Evolutionary conservation across 2,329 filamentous ascomycete genomes (phyloP), one percentile per base, ranked within the genome.

Genomic region (Aschersonia sp.): DNA sequence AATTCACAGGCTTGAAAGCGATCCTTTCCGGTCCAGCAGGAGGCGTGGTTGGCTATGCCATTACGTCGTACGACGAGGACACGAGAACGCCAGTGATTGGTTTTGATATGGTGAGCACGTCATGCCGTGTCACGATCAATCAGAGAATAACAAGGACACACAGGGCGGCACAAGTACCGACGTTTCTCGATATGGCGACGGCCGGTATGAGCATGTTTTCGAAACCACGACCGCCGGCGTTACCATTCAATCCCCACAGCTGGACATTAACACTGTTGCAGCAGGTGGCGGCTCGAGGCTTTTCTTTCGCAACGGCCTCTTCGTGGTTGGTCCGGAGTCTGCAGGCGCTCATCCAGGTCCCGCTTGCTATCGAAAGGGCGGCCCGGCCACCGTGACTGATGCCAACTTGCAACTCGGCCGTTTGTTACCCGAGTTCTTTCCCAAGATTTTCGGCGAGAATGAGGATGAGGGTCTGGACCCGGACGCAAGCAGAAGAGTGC

Each of bases 241-340:
- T 1, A 82, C 83, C 1, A 86, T 89, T 9, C 84, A 88, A 52
- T 83, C 79, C 1, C 84, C 85, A 0, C 84, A 89, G 58, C 72
- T 89, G 1, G 84, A 89, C 55, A 88, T 90, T 59, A 86, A 87
- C 59, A 90, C 85, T 1, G 83, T 88, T 5, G 84, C 84, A 30
- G 83, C 84, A 6, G 83, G 84, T 14, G 84, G 84, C 50, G 81
- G 82, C n/a, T 83, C 77, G 1, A 70, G 79, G 12, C 66, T 88
- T 0, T 81, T 80, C 56, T 87, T 79, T 72, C 76, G 74, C 49
- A 86, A 86, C 50, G 83, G 83, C 0, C 67, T 87, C 2, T 85
- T 87, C 52, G 76, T 80, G 1, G 83, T 87, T 5, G 83, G 83
- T 0, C 83, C 83, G 1, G 81, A 86, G 55, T 83, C 79, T 30